A percentile compares a stretch with the other conserved stretches of the same genome.
Evolutionary conservation across 1,139 yeast genomes (phyloP).

Genomic region (Yamadazyma dushanensis): DNA sequence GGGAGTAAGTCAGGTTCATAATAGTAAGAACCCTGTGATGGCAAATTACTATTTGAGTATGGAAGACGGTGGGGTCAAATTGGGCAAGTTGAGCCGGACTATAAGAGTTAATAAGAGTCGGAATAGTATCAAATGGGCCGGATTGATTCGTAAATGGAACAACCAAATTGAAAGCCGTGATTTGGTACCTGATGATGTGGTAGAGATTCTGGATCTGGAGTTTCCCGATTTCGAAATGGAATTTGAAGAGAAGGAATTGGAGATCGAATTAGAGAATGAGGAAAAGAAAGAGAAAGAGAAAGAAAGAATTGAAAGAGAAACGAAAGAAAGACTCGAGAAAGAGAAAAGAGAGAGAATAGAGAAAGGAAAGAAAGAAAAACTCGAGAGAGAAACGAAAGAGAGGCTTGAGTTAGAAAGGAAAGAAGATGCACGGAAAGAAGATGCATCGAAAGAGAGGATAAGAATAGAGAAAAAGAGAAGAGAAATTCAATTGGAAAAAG

Average conservation of each 20-base stretch:
- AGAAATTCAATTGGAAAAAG: no score
- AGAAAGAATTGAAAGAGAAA: background rate
- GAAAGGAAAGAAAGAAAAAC: background rate
- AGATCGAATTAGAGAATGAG: constrained; percentile 8
- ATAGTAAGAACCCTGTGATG: constrained; percentile 17
- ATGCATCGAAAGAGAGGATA: background rate
- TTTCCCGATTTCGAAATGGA: constrained; percentile 15
- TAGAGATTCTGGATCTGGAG: constrained; percentile 20
- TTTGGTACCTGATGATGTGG: constrained; percentile 39
- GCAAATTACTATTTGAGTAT: constrained; percentile 36
- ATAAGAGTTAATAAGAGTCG: constrained; percentile 40
- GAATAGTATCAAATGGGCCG: constrained; percentile 25
- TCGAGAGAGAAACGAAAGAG: no score
- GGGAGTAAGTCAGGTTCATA: constrained; percentile 36
- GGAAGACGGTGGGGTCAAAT: constrained; percentile 17
- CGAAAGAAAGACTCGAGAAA: no score
- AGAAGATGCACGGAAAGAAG: background rate
- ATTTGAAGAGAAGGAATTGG: constrained; percentile 21
- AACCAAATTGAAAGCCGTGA: constrained; percentile 14
- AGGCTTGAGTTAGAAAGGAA: constrained; percentile 1
- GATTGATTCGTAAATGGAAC: constrained; percentile 13
- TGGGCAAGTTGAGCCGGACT: constrained; percentile 29
- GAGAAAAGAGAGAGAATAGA: no score
- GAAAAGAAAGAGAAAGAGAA: background rate
- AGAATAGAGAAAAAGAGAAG: no score